A percentile compares a stretch with the other conserved stretches of the same genome.
These are phyloP conservation scores for Suillus americanus DNA, from an alignment of 768 basidiomycete genomes.

Conservation along the genomic window DNA sequence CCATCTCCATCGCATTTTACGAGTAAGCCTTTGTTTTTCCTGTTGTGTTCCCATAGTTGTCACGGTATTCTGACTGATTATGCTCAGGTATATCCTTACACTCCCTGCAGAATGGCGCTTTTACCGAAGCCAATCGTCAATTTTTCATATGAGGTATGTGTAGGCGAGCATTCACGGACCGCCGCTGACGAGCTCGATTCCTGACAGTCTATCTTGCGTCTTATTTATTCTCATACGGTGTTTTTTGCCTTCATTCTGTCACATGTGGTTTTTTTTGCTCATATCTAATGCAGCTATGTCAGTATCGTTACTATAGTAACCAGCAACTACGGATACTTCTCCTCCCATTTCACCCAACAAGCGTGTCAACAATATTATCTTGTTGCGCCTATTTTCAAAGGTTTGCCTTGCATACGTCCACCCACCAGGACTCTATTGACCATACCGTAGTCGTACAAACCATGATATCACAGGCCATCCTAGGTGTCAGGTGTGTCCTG, in stretches of 20 bases:
- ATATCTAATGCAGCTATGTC: neutral
- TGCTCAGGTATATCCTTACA: conserved; percentile 30
- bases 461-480: neutral
- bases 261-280: too few relatives aligned
- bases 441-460: neutral
- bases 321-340: neutral
- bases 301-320: neutral
- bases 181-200: neutral
- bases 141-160: neutral
- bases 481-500: neutral
- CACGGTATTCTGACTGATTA: neutral
- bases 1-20: conserved; percentile 39
- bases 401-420: neutral
- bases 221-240: neutral
- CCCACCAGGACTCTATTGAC: neutral
- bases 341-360: neutral
- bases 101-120: conserved; percentile 33
- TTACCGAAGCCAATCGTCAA: conserved; percentile 27
- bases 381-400: neutral
- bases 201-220: neutral
- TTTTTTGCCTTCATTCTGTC: neutral
- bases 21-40: conserved; percentile 29
- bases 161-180: neutral
- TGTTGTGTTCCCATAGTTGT: neutral
- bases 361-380: neutral